Conservation (phyloP, 2,329 filamentous ascomycete species). For the Fusarium caatingaense region DNA sequence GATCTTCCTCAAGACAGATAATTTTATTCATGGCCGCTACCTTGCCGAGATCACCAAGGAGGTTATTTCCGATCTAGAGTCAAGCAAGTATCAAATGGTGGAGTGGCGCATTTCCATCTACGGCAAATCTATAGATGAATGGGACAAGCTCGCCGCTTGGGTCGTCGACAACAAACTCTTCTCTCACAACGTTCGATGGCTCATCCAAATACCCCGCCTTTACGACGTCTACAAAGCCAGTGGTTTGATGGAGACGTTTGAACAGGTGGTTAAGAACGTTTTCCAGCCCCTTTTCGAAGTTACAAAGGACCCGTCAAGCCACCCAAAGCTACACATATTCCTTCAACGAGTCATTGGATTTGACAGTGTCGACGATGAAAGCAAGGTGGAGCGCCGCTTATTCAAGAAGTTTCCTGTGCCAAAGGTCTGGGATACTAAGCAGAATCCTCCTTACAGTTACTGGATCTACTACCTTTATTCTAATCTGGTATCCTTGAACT, state of each 20-base stretch:
- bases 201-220: constrained; percentile 92
- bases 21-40: constrained; percentile 95
- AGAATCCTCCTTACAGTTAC: constrained; percentile 98
- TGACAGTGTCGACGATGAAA: constrained; percentile 98
- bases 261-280: constrained; percentile 89
- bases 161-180: constrained; percentile 98
- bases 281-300: constrained; percentile 96
- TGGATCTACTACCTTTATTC: constrained; percentile 98
- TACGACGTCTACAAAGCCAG: constrained; percentile 96
- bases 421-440: constrained; percentile 86
- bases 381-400: constrained; percentile 93
- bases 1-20: constrained; percentile 99
- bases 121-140: constrained; percentile 90
- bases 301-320: constrained; percentile 84
- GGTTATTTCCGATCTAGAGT: constrained; percentile 95
- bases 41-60: constrained; percentile 98
- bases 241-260: constrained; percentile 87
- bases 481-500: constrained; percentile 92
- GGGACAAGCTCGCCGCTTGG: constrained; percentile 98
- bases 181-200: constrained; percentile 96
- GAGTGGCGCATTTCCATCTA: constrained; percentile 99
- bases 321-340: constrained; percentile 95
- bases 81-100: constrained; percentile 99
- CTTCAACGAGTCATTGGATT: constrained; percentile 95
- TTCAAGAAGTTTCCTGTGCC: constrained; percentile 96